Conservation (phyloP, 225 moss, liverwort and hornwort genomes). For the Physcomitrellopsis africana region DNA sequence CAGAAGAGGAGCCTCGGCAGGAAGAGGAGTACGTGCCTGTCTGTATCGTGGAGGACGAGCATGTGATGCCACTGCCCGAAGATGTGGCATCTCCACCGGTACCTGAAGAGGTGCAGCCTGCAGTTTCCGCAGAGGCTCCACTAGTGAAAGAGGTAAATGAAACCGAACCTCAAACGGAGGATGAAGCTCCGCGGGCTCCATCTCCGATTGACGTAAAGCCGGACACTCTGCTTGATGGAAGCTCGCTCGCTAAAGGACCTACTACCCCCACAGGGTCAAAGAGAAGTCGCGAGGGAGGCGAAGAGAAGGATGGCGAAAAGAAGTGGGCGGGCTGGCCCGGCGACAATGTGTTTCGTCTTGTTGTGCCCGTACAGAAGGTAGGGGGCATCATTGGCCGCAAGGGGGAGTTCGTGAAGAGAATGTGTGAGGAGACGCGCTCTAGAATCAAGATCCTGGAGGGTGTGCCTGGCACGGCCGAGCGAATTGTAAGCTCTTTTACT, state of each 20-base stretch:
- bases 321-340: conserved; percentile 99
- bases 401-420: conserved; percentile 99
- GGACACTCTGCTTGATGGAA: conserved; percentile 25
- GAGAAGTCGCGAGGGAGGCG: conserved; percentile 76
- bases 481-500: conserved; percentile 71
- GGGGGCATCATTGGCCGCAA: conserved; percentile 98
- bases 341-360: conserved; percentile 93
- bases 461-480: conserved; percentile 96
- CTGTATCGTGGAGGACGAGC: background rate
- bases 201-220: conserved; percentile 25
- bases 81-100: conserved; percentile 21
- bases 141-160: background rate
- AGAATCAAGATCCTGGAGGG: conserved; percentile 99
- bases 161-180: background rate
- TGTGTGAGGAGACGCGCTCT: conserved; percentile 98
- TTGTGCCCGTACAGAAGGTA: conserved; percentile 95
- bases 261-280: conserved; percentile 57
- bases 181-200: background rate
- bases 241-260: conserved; percentile 35
- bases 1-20: background rate
- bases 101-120: conserved; percentile 17
- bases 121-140: background rate
- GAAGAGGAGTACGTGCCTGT: conserved; percentile 3
- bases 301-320: conserved; percentile 78
- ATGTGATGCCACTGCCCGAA: background rate